phyloP scores from a whole-genome alignment of 2,329 filamentous ascomycete species.

The Nectriaceae sp. region DNA sequence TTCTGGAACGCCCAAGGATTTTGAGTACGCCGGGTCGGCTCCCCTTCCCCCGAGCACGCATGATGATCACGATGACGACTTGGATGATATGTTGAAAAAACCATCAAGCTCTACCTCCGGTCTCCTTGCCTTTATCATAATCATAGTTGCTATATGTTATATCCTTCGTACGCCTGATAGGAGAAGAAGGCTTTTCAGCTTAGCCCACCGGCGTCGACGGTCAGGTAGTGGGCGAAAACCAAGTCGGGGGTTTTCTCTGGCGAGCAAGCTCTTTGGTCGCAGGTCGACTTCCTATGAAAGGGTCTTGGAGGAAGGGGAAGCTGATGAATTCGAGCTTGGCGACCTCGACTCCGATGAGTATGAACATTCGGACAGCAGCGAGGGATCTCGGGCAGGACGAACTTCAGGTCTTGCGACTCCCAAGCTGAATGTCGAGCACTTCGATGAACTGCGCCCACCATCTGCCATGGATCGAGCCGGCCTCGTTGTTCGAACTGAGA shows the following conservation, averaged over 20 bases:
- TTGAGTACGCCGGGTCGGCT: slow-evolving; percentile 75
- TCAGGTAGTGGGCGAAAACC: slow-evolving; percentile 36
- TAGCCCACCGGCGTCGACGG: slow-evolving; percentile 31
- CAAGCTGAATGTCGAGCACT: slow-evolving; percentile 55
- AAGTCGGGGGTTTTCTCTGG: slow-evolving; percentile 53
- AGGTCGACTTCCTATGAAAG: slow-evolving; percentile 70
- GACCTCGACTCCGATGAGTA: slow-evolving; percentile 66
- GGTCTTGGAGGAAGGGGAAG: slow-evolving; percentile 79
- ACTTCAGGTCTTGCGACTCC: slow-evolving; percentile 71
- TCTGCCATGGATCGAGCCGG: slow-evolving; percentile 67
- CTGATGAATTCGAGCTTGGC: slow-evolving; percentile 75
- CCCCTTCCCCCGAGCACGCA: slow-evolving; percentile 36
- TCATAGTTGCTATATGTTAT: slow-evolving; percentile 69
- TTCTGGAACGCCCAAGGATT: slow-evolving; percentile 68
- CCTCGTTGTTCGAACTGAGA: slow-evolving; percentile 80
- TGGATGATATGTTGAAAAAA: slow-evolving; percentile 66
- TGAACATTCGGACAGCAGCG: slow-evolving; percentile 63
- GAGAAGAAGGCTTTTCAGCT: slow-evolving; percentile 42
- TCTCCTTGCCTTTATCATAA: slow-evolving; percentile 74
- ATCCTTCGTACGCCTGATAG: slow-evolving; percentile 80
- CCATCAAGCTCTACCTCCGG: slow-evolving; percentile 72
- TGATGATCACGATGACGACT: slow-evolving; percentile 56
- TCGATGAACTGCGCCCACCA: slow-evolving; percentile 46
- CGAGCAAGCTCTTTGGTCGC: slow-evolving; percentile 67
- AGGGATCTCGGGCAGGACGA: slow-evolving; percentile 56